A percentile compares a stretch with the other conserved stretches of the same genome.
phyloP scores from a whole-genome alignment of 176 grass and related monocot genomes.

The Zoysia pacifica region DNA sequence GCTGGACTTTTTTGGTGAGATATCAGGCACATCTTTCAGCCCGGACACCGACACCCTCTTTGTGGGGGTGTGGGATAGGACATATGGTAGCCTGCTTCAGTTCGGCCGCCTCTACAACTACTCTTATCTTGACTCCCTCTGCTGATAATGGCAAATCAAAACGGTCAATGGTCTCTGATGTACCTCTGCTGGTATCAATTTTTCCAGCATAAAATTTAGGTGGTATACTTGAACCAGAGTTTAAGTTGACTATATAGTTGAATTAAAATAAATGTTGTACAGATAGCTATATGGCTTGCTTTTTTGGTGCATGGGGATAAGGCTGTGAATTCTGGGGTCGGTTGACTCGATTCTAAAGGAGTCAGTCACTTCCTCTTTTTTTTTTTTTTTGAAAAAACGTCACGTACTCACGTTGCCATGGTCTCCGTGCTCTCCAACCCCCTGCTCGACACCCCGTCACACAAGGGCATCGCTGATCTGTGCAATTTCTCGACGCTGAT shows the following conservation, averaged over 20 bases:
- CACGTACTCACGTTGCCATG: background rate
- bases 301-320: background rate
- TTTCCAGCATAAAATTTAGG: constrained; percentile 41
- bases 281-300: constrained; percentile 28
- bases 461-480: background rate
- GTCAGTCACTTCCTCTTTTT: background rate
- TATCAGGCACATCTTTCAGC: constrained; percentile 83
- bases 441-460: constrained; percentile 11
- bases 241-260: constrained; percentile 40
- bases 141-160: constrained; percentile 42
- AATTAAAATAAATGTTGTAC: constrained; percentile 54
- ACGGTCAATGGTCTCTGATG: constrained; percentile 22
- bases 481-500: constrained; percentile 5
- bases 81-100: constrained; percentile 91
- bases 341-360: background rate
- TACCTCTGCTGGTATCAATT: constrained; percentile 31
- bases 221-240: constrained; percentile 34
- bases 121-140: constrained; percentile 72
- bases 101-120: constrained; percentile 65
- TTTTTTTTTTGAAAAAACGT: no score
- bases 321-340: background rate
- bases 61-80: constrained; percentile 88
- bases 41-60: constrained; percentile 79
- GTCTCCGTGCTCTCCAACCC: constrained; percentile 38
- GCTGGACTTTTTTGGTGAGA: constrained; percentile 96